Evolutionary conservation across 257 asterid genomes (phyloP).

Genomic region (Nicotiana otophora): DNA sequence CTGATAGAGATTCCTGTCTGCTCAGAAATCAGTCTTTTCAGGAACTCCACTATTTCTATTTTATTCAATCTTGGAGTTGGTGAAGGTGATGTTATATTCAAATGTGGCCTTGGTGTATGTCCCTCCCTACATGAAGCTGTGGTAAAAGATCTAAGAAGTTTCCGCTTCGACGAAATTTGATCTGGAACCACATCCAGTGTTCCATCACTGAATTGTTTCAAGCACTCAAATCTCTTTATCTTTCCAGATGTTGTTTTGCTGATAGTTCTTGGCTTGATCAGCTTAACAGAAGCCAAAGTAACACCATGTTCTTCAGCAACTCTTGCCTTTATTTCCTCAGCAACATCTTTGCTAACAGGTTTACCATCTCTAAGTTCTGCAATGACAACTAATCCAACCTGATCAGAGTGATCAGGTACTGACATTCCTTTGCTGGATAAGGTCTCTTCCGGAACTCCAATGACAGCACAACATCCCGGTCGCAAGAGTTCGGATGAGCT

Average conservation of each 20-base stretch:
- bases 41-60: constrained; percentile 46
- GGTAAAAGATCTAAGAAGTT: constrained; percentile 52
- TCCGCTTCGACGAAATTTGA: constrained; percentile 32
- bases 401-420: constrained; percentile 56
- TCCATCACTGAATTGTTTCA: constrained; percentile 61
- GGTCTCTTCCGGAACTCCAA: constrained; percentile 76
- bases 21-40: constrained; percentile 60
- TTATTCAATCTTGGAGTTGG: constrained; percentile 31
- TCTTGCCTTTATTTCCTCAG: constrained; percentile 44
- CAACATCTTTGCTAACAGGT: constrained; percentile 37
- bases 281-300: constrained; percentile 48
- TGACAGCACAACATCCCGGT: constrained; percentile 81
- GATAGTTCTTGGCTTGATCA: constrained; percentile 68
- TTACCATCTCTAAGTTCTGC: constrained; percentile 74
- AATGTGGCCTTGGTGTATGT: constrained; percentile 53
- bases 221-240: constrained; percentile 77
- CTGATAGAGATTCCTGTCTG: constrained; percentile 46
- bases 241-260: constrained; percentile 83
- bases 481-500: constrained; percentile 66
- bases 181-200: constrained; percentile 54
- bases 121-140: constrained; percentile 80
- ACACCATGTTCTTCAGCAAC: constrained; percentile 85
- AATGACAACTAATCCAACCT: constrained; percentile 69
- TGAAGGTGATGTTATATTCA: constrained; percentile 18
- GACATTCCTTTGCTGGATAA: constrained; percentile 54